Evolutionary conservation across 805 yeast genomes (phyloP).

Genomic region (Tetrapisispora phaffii): DNA sequence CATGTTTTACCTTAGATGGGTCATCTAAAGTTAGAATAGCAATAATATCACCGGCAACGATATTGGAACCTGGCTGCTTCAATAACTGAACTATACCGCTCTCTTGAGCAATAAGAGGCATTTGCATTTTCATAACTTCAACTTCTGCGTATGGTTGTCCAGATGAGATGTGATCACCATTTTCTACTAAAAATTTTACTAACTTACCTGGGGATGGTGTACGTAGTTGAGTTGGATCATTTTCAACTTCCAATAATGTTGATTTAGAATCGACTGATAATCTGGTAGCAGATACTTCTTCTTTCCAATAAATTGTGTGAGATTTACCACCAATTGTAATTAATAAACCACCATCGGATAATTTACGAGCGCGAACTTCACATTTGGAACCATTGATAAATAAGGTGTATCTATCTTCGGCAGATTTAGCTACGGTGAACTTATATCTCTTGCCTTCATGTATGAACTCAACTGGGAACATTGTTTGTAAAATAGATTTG

Average conservation of each 20-base stretch:
- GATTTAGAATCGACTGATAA: conserved; percentile 92
- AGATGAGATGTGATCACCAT: conserved; percentile 82
- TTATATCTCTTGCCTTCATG: conserved; percentile 89
- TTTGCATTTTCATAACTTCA: conserved; percentile 99
- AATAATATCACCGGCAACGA: conserved; percentile 91
- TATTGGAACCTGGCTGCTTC: conserved; percentile 97
- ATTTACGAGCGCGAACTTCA: conserved; percentile 76
- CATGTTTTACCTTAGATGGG: conserved; percentile 94
- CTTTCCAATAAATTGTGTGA: conserved; percentile 95
- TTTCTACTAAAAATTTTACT: conserved; percentile 85
- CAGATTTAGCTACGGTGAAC: conserved; percentile 91
- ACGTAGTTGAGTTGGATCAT: conserved; percentile 96
- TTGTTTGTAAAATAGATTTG: conserved; percentile 68
- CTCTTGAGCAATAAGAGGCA: conserved; percentile 92
- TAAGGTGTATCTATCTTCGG: conserved; percentile 72
- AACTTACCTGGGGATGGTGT: conserved; percentile 99
- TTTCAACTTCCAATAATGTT: conserved; percentile 86
- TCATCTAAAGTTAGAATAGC: conserved; percentile 93
- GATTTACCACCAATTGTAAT: conserved; percentile 85
- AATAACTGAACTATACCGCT: conserved; percentile 85
- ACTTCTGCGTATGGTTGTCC: conserved; percentile 98
- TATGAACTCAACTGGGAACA: conserved; percentile 88
- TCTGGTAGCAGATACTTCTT: conserved; percentile 92
- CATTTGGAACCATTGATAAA: conserved; percentile 90
- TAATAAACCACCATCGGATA: conserved; percentile 91